Conservation (phyloP, 2,329 filamentous ascomycete species). For the Aspergillus chevalieri region DNA sequence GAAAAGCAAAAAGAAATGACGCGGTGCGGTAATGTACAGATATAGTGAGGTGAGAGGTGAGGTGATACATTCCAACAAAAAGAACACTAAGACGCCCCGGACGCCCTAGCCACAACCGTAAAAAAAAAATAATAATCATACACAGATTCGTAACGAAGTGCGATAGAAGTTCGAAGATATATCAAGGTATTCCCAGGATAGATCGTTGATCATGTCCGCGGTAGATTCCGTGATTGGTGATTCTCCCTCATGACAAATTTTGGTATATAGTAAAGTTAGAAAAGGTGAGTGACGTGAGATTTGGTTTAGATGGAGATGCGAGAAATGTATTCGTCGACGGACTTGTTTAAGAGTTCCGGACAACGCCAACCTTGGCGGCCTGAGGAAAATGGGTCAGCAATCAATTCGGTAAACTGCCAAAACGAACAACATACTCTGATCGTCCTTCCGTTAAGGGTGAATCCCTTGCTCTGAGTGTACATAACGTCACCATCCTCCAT, state of each 20-base stretch:
- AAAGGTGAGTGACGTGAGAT: slow-evolving; percentile 5
- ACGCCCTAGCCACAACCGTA: slow-evolving; percentile 25
- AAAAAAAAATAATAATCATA: slow-evolving; percentile 28
- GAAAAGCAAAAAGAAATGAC: slow-evolving; percentile 8
- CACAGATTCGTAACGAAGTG: slow-evolving; percentile 25
- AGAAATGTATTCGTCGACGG: background rate
- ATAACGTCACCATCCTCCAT: slow-evolving; percentile 91
- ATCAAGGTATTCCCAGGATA: background rate
- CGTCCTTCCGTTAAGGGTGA: slow-evolving; percentile 83
- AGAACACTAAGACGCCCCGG: slow-evolving; percentile 20
- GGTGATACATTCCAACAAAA: slow-evolving; percentile 13
- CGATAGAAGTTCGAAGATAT: slow-evolving; percentile 15
- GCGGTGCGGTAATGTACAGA: slow-evolving; percentile 27
- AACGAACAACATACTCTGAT: slow-evolving; percentile 52
- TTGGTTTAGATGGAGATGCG: slow-evolving; percentile 2
- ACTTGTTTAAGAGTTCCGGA: slow-evolving; percentile 61
- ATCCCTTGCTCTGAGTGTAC: slow-evolving; percentile 91
- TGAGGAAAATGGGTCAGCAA: slow-evolving; percentile 17
- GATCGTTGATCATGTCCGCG: slow-evolving; percentile 1
- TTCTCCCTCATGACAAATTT: slow-evolving; percentile 22
- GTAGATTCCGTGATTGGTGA: slow-evolving; percentile 9
- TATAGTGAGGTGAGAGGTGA: slow-evolving; percentile 27
- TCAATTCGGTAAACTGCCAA: background rate
- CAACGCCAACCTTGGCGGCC: slow-evolving; percentile 92
- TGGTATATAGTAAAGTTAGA: slow-evolving; percentile 32